Evolutionary conservation across 805 yeast genomes (phyloP).

Genomic region (Saccharomycodes ludwigii): DNA sequence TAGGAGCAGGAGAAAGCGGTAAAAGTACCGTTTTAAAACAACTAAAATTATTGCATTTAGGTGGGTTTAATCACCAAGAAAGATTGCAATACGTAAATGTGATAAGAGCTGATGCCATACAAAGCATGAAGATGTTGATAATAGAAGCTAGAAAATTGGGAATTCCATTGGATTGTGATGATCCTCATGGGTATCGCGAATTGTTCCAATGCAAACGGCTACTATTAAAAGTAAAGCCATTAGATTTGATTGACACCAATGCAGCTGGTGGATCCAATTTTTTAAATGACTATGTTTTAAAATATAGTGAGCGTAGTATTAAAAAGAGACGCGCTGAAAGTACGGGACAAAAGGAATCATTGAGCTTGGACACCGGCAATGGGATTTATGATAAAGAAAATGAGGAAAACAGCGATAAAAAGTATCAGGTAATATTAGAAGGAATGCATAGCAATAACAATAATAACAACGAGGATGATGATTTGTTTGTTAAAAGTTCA

Average conservation of each 20-base stretch:
- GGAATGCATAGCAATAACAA: too few relatives aligned
- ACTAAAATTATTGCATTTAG: conserved; percentile 71
- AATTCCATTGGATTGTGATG: conserved; percentile 56
- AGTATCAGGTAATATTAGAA: conserved; percentile 1
- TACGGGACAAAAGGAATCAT: conserved; percentile 37
- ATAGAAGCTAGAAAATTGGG: conserved; percentile 61
- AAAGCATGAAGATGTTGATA: conserved; percentile 67
- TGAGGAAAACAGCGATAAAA: conserved; percentile 10
- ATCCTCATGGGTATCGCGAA: conserved; percentile 27
- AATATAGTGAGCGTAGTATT: conserved; percentile 45
- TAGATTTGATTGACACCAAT: conserved; percentile 50
- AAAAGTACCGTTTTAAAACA: conserved; percentile 89
- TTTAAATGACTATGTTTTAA: conserved; percentile 49
- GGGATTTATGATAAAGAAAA: conserved; percentile 17
- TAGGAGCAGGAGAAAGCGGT: conserved; percentile 94
- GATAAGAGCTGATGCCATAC: conserved; percentile 86
- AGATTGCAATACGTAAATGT: conserved; percentile 70
- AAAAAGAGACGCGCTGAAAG: conserved; percentile 38
- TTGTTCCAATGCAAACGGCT: conserved; percentile 36
- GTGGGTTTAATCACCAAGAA: conserved; percentile 74
- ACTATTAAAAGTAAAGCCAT: conserved; percentile 42
- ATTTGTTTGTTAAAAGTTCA: too few relatives aligned
- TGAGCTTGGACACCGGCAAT: conserved; percentile 7
- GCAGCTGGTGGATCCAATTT: conserved; percentile 56
- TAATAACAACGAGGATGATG: too few relatives aligned